Conservation (phyloP, 2,329 filamentous ascomycete species). For the Trichoderma polysporum region DNA sequence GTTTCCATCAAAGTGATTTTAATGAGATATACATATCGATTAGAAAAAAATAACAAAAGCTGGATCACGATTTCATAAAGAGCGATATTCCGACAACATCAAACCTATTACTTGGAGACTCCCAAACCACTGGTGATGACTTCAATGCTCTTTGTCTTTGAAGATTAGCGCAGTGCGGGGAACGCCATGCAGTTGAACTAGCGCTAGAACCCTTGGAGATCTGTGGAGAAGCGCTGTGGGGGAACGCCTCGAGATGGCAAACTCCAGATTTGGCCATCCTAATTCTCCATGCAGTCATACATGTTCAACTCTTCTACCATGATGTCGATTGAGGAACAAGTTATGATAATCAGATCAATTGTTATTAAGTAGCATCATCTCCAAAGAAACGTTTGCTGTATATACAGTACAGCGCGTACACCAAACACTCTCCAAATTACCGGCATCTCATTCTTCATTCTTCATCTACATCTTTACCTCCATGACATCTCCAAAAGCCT, state of each 20-base stretch:
- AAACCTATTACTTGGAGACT: not conserved
- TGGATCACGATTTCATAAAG: not conserved
- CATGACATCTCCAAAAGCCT: not conserved
- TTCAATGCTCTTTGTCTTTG: not conserved
- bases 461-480: not conserved
- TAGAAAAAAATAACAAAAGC: no score
- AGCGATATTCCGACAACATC: no score
- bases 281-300: not conserved
- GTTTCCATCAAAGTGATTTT: not conserved
- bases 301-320: not conserved
- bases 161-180: not conserved
- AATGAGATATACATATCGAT: no score
- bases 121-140: not conserved
- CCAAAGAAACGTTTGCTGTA: no score
- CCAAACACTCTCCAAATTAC: not conserved
- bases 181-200: not conserved
- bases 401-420: no score
- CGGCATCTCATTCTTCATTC: not conserved
- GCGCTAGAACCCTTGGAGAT: not conserved
- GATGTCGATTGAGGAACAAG: not conserved
- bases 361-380: no score
- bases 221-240: slow-evolving; percentile 4
- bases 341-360: no score
- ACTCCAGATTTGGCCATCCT: not conserved
- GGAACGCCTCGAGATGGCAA: not conserved